These are phyloP conservation scores for Inosperma sp. DNA, from an alignment of 768 basidiomycete species.

Conservation along the genomic window DNA sequence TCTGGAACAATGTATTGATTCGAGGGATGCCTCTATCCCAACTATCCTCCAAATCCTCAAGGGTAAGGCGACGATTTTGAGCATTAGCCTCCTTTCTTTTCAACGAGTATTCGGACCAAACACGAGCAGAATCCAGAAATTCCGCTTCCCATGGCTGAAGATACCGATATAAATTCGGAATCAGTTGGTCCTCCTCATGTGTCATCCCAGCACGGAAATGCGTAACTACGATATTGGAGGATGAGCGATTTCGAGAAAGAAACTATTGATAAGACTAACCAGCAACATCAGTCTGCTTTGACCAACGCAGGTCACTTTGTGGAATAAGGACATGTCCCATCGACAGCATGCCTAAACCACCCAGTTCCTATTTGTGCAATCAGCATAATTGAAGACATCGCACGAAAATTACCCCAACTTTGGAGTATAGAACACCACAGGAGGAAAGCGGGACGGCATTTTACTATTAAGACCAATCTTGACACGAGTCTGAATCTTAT, in stretches of 20 bases:
- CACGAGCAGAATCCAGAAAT: slow-evolving; percentile 95
- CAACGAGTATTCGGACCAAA: slow-evolving; percentile 99
- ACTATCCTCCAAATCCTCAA: slow-evolving; percentile 97
- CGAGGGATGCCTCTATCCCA: slow-evolving; percentile 99
- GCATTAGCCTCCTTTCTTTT: slow-evolving; percentile 99
- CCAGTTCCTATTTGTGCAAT: slow-evolving; percentile 76
- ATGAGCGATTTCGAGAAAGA: slow-evolving; percentile 4
- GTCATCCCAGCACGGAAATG: slow-evolving; percentile 99
- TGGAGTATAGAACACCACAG: slow-evolving; percentile 93
- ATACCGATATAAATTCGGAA: slow-evolving; percentile 96
- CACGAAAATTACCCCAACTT: slow-evolving; percentile 46
- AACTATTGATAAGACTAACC: slow-evolving; percentile 38
- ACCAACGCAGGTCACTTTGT: slow-evolving; percentile 96
- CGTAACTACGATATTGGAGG: slow-evolving; percentile 66
- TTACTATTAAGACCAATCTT: slow-evolving; percentile 99
- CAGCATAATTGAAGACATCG: not conserved
- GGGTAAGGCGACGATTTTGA: slow-evolving; percentile 91
- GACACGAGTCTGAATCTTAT: slow-evolving; percentile 99
- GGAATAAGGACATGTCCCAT: slow-evolving; percentile 99
- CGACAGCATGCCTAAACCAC: slow-evolving; percentile 97
- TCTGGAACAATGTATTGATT: slow-evolving; percentile 99
- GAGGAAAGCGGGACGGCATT: slow-evolving; percentile 99
- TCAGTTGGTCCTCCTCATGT: slow-evolving; percentile 90
- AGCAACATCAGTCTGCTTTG: slow-evolving; percentile 95
- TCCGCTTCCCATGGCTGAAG: slow-evolving; percentile 97